Base-by-base conservation (phyloP, 1,284 basidiomycete genomes). In the Ceratobasidium papillatum region DNA sequence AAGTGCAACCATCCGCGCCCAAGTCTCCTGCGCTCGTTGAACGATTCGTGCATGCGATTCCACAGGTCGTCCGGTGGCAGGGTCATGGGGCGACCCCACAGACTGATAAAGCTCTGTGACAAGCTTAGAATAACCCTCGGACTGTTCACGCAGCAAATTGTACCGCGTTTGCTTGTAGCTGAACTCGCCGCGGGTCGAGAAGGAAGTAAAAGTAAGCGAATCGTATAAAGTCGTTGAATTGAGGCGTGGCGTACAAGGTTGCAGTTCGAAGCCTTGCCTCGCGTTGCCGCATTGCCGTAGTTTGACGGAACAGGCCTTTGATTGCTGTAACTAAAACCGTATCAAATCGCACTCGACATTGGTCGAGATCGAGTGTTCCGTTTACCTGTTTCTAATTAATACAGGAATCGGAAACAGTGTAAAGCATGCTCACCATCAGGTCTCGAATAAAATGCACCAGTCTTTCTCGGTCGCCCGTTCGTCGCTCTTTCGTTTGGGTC, bases 151-250 rank as follows among this genome's bases (percentile, higher is more conserved):
- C 11, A 99, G 87, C 41, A 99, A 88, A 80, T 99, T 99, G 86
- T 96, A 98, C 83, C 98, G 99, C 83, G 96, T 96, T 82, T 99
- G 98, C 82, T 97, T 98, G 87, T 97, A 99, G 83, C 92, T 94
- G 79, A 61, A 34, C 43, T 71, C 71, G 27, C 47, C 66, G 38
- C 45, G 47, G 41, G 58, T 14, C 54, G 63, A 78, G 32, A n/a
- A 62, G 36, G 32, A 68, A 34, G 47, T 19, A 74, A 52, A 34
- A 56, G 58, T 74, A 68, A 74, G 56, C 52, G 49, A 61, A 63
- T 52, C 51, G 75, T 69, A 61, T 11, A 69, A 49, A 36, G 8
- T 45, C 5, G 47, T 59, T 51, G 52, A 56, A 38, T 25, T 71
- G 58, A 32, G 36, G 76, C 43, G 32, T 64, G 58, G 87, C 92